These are phyloP conservation scores for Sarocladiaceae sp. DNA, from an alignment of 2,329 filamentous ascomycete genomes.

Conservation along the genomic window DNA sequence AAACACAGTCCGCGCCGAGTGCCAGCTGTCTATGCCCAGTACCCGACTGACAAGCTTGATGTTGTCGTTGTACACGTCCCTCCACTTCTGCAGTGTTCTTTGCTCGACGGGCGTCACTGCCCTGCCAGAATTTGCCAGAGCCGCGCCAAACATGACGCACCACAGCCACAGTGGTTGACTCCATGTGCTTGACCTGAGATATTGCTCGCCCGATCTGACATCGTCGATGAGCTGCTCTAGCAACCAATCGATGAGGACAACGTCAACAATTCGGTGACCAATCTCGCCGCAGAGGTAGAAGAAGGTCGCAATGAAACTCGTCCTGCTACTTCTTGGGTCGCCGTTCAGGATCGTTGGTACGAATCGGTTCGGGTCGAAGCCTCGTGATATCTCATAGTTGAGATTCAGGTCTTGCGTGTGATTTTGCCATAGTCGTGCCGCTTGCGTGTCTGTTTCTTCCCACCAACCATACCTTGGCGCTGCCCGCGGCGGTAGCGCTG, in stretches of 20 bases:
- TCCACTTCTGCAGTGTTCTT: conserved; percentile 32
- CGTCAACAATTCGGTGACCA: conserved; percentile 35
- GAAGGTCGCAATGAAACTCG: conserved; percentile 42
- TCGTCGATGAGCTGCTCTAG: conserved; percentile 41
- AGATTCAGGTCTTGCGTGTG: conserved; percentile 30
- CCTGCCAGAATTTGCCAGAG: conserved; percentile 33
- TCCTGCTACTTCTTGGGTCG: conserved; percentile 34
- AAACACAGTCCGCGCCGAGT: conserved; percentile 30
- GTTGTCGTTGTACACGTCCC: conserved; percentile 34
- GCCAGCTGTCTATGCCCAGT: conserved; percentile 33
- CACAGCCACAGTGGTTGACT: conserved; percentile 40
- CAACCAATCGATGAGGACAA: conserved; percentile 40
- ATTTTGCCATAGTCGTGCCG: conserved; percentile 31
- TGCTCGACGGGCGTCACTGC: conserved; percentile 29
- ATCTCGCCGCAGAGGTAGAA: conserved; percentile 43
- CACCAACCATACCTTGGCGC: conserved; percentile 32
- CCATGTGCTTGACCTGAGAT: conserved; percentile 36
- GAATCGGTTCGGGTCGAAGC: conserved; percentile 26
- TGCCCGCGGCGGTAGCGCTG: conserved; percentile 27
- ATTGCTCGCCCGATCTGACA: conserved; percentile 34
- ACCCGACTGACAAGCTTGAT: conserved; percentile 34
- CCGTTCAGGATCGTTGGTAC: conserved; percentile 29
- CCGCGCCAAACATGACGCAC: conserved; percentile 41
- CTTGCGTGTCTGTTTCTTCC: conserved; percentile 29
- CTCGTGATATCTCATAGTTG: conserved; percentile 32